Conservation (phyloP, 2,329 filamentous ascomycete species). For the Fusarium sp. region DNA sequence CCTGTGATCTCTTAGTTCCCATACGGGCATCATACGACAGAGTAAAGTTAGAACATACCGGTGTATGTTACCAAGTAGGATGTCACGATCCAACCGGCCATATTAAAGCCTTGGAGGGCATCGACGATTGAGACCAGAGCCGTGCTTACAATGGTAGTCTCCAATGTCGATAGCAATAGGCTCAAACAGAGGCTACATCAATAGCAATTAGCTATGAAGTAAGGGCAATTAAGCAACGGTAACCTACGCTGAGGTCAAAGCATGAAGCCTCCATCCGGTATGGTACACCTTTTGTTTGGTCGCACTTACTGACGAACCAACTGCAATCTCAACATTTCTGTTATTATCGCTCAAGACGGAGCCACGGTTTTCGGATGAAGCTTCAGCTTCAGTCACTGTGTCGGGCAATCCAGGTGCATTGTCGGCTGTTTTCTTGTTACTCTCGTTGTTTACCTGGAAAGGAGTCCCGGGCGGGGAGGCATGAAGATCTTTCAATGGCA, state of each 20-base stretch:
- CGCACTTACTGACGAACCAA: neutral
- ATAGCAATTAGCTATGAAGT: neutral
- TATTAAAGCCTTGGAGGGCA: constrained; percentile 48
- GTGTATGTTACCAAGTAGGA: constrained; percentile 60
- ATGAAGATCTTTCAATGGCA: neutral
- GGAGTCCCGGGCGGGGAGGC: neutral
- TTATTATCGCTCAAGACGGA: neutral
- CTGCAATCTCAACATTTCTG: neutral
- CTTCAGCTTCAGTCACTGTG: neutral
- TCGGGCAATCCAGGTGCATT: neutral
- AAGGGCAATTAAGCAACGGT: fast-evolving
- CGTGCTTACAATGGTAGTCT: constrained; percentile 62
- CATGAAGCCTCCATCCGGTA: constrained; percentile 4
- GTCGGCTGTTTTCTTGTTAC: neutral
- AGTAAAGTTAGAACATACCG: constrained; percentile 38
- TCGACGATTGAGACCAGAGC: constrained; percentile 57
- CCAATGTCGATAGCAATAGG: constrained; percentile 54
- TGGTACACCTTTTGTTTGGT: neutral
- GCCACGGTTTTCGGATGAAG: neutral
- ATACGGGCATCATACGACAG: fast-evolving
- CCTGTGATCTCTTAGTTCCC: neutral
- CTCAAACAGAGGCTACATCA: constrained; percentile 5
- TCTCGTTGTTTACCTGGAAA: neutral
- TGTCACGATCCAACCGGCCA: constrained; percentile 57
- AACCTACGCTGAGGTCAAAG: neutral